phyloP scores from a whole-genome alignment of 352 stramenopile species.

The Pythium rhizo-oryzae region DNA sequence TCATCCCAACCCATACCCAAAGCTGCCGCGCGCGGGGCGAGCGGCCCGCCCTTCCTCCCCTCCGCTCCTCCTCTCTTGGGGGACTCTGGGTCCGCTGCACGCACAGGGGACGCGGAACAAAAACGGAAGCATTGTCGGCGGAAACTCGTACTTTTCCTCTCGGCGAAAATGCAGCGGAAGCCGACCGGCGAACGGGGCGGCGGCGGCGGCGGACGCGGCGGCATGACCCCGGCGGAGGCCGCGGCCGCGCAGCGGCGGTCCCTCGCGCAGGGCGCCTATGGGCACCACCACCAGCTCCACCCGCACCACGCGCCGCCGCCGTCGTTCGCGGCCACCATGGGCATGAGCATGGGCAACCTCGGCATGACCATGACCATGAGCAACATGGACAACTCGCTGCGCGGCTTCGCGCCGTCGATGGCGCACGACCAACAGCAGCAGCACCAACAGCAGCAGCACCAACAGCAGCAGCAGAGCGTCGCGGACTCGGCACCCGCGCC shows the following conservation, averaged over 20 bases:
- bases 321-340: conserved; percentile 5
- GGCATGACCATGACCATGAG: conserved; percentile 33
- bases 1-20: conserved; percentile 27
- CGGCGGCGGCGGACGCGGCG: conserved; percentile 2
- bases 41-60: not conserved
- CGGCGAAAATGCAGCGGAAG: conserved; percentile 13
- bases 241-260: conserved; percentile 9
- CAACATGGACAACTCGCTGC: conserved; percentile 29
- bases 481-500: conserved; percentile 17
- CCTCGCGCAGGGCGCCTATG: conserved; percentile 12
- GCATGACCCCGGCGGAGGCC: not conserved
- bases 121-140: not conserved
- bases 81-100: too few relatives aligned
- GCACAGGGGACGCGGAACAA: not conserved
- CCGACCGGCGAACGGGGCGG: conserved; percentile 2
- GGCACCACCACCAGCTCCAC: conserved; percentile 11
- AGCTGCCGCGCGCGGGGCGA: conserved; percentile 22
- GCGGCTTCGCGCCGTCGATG: conserved; percentile 15
- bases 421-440: conserved; percentile 5
- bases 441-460: not conserved
- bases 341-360: conserved; percentile 25
- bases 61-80: not conserved
- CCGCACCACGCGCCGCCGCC: not conserved
- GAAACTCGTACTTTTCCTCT: not conserved
- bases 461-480: not conserved